Evolutionary conservation across 192 early-diverging fungal genomes (phyloP).

Genomic region (Haplosporangium gracile): DNA sequence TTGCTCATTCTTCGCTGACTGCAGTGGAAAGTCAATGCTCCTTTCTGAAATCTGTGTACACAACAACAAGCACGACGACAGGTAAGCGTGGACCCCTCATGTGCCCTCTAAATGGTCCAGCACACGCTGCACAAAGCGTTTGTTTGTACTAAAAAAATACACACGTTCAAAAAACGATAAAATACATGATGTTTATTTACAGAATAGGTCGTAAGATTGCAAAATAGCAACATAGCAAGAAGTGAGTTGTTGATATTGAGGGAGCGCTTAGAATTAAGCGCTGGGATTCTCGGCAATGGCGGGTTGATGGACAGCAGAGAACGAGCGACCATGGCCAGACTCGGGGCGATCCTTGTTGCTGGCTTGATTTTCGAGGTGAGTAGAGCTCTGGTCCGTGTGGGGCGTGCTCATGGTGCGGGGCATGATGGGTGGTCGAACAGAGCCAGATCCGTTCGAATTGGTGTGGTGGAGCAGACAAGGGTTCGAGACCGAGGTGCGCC

Average conservation of each 20-base stretch:
- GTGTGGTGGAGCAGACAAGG: slow-evolving; percentile 49
- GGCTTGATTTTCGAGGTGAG: neutral
- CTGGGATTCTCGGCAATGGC: slow-evolving; percentile 8
- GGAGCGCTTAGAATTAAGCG: neutral
- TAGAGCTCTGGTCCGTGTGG: neutral
- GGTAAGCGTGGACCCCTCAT: neutral
- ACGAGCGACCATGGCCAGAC: neutral
- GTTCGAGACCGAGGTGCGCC: slow-evolving; percentile 41
- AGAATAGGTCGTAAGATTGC: neutral
- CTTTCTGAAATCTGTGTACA: neutral
- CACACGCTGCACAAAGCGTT: neutral
- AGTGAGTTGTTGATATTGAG: neutral
- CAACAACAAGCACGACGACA: neutral
- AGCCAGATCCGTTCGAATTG: slow-evolving; percentile 24
- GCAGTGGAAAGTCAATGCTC: neutral
- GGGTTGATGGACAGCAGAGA: neutral
- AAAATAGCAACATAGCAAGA: neutral
- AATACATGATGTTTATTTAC: neutral
- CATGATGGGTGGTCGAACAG: slow-evolving; percentile 38
- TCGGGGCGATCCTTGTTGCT: neutral
- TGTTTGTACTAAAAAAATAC: neutral
- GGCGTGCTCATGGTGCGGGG: slow-evolving; percentile 17
- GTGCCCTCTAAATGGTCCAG: neutral
- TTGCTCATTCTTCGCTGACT: neutral
- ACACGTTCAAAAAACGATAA: neutral